A percentile compares a stretch with the other conserved stretches of the same genome.
Conservation (phyloP, 2,329 filamentous ascomycete genomes). For the Cucurbitaria berberidis region DNA sequence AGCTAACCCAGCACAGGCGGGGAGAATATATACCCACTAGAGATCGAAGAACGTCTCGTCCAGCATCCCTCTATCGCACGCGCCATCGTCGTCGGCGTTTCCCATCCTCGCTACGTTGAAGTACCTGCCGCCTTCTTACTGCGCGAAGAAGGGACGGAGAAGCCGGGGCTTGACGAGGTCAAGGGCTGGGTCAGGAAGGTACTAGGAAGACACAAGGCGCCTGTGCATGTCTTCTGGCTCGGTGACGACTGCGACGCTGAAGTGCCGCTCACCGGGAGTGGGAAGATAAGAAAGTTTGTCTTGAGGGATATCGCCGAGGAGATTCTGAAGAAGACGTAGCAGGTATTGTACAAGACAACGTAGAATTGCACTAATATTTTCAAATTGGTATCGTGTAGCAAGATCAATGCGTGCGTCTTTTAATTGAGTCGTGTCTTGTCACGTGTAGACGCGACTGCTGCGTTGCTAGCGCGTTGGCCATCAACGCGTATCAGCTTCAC, state of each 20-base stretch:
- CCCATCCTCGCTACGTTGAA: conserved; percentile 74
- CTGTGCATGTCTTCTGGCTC: conserved; percentile 77
- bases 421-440: neutral
- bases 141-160: conserved; percentile 27
- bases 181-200: conserved; percentile 48
- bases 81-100: conserved; percentile 74
- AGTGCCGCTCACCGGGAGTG: conserved; percentile 53
- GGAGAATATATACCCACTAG: conserved; percentile 65
- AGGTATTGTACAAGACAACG: neutral
- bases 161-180: conserved; percentile 42
- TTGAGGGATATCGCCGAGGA: conserved; percentile 37
- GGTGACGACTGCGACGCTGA: conserved; percentile 56
- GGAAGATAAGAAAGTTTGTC: conserved; percentile 55
- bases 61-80: conserved; percentile 66
- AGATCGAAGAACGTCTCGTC: conserved; percentile 76
- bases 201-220: conserved; percentile 59
- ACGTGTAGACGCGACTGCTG: neutral
- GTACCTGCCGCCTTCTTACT: conserved; percentile 71
- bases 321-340: conserved; percentile 21
- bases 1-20: conserved; percentile 34
- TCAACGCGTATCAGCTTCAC: neutral
- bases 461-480: neutral
- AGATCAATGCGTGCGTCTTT: too few relatives aligned
- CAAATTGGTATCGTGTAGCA: neutral
- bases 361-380: neutral